phyloP scores from a whole-genome alignment of 768 basidiomycete genomes.

The Fibroporia radiculosa region DNA sequence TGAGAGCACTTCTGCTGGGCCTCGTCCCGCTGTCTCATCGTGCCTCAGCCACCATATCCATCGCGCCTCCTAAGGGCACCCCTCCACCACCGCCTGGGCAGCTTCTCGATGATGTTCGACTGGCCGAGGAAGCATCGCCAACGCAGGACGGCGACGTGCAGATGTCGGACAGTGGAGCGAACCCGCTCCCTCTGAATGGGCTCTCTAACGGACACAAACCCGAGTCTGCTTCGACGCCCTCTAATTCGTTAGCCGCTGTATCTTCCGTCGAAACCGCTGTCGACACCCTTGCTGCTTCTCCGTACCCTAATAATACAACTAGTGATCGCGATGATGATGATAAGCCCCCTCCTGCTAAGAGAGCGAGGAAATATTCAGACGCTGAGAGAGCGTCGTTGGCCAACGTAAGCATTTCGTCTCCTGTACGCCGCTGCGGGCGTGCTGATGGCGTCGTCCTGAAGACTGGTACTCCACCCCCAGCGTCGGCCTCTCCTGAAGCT shows the following conservation, averaged over 20 bases:
- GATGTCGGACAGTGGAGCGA: slow-evolving; percentile 20
- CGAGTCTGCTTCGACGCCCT: slow-evolving; percentile 14
- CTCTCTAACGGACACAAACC: slow-evolving; percentile 19
- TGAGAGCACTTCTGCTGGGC: slow-evolving; percentile 26
- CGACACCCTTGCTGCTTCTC: slow-evolving; percentile 20
- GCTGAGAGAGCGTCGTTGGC: slow-evolving; percentile 66
- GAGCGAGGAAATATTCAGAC: slow-evolving; percentile 69
- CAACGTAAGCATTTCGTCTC: slow-evolving; percentile 52
- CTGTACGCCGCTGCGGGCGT: slow-evolving; percentile 45
- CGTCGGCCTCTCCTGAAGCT: slow-evolving; percentile 32
- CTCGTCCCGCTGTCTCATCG: slow-evolving; percentile 17
- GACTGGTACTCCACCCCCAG: slow-evolving; percentile 72
- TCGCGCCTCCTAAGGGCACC: slow-evolving; percentile 38
- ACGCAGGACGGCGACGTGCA: slow-evolving; percentile 11
- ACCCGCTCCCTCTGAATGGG: slow-evolving; percentile 15
- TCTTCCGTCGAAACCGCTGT: slow-evolving; percentile 24
- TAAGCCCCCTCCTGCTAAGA: slow-evolving; percentile 75
- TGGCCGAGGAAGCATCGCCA: slow-evolving; percentile 35
- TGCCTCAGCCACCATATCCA: slow-evolving; percentile 33
- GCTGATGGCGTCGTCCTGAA: slow-evolving; percentile 45
- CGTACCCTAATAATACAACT: slow-evolving; percentile 25
- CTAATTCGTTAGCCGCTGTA: slow-evolving; percentile 22
- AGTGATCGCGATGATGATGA: slow-evolving; percentile 46
- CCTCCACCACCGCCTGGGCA: slow-evolving; percentile 38
- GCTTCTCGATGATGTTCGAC: slow-evolving; percentile 46